Percentiles rank a stretch among this genome's conserved stretches.
phyloP scores from a whole-genome alignment of 2,329 filamentous ascomycete species.

The Cladosporium cucumerinum region DNA sequence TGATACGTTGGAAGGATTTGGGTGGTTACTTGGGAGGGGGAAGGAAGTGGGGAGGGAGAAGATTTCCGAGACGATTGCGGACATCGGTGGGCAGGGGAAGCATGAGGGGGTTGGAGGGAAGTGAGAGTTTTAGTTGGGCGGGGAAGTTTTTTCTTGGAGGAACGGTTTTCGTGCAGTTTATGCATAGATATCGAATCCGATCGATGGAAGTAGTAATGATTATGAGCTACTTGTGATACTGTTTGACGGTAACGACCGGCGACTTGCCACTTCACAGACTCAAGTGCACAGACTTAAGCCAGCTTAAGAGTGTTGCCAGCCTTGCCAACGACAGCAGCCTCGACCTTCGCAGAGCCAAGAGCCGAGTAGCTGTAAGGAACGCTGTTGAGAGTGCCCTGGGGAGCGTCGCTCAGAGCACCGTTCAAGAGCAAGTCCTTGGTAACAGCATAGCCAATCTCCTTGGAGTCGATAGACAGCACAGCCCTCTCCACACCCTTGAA shows the following conservation, averaged over 20 bases:
- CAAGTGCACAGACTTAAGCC: constrained; percentile 10
- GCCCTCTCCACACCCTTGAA: constrained; percentile 36
- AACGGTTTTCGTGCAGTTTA: not conserved
- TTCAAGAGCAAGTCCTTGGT: constrained; percentile 40
- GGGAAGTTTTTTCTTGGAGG: not conserved
- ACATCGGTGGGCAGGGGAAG: not conserved
- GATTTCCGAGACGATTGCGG: not conserved
- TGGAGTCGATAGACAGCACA: constrained; percentile 34
- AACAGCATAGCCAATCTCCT: constrained; percentile 37
- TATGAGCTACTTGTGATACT: not conserved
- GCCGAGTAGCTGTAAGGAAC: constrained; percentile 37
- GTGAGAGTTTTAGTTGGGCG: not conserved
- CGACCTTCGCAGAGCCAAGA: constrained; percentile 35
- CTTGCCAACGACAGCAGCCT: constrained; percentile 39
- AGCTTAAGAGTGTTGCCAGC: constrained; percentile 40
- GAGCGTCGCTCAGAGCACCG: constrained; percentile 32
- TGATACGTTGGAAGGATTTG: constrained; percentile 34
- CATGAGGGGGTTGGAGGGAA: not conserved
- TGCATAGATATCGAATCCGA: not conserved
- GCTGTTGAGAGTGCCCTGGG: constrained; percentile 33
- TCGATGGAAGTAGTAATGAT: not conserved
- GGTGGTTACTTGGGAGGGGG: constrained; percentile 33
- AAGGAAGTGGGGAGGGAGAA: not conserved
- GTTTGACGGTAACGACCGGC: not conserved
- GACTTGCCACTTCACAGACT: not conserved